Base-by-base conservation (phyloP, 2,329 filamentous ascomycete species). In the Xylaria sp. region DNA sequence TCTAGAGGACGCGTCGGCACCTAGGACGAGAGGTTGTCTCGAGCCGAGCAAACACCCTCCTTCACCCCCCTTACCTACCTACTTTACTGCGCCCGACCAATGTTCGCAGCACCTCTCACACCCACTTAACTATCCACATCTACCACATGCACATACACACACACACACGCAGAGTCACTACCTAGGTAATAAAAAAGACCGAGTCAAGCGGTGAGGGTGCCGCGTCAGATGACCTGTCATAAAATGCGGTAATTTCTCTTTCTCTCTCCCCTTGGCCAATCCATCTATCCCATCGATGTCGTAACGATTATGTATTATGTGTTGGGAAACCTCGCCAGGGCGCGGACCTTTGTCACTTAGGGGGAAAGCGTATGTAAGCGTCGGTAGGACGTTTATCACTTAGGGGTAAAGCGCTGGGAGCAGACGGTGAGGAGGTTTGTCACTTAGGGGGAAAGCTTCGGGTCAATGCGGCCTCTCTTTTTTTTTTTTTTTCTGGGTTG, bases 361-460 rank as follows among this genome's bases (percentile, higher is more conserved):
- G 63, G 62, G 63, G 63, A 65, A 65, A 65, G 63, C 55, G 55
- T 39, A 28, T 59, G 18, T 18, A 54, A 46, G 41, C 41, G 41
- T 18, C 15, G 41, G n/a, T n/a, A 46, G 52, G 52, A 20, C 10
- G 18, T 55, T 18, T 55, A 15, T 55, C 52, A 55, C 61, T 64
- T 64, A 64, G 63, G 63, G 62, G 63, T 55, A 65, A 65, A 65
- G 63, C 55, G 55, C 31, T 59, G 18, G 7, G 34, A 46, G 41
- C 41, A 18, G 41, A 2, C 2, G 13, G 41, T 46, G 4, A 46
- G 52, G 52, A 20, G 15, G 18, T 55, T 18, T 55, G 9, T 55
- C 52, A 55, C 52, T 56, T 54, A 41, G 63, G 69, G 70, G 70
- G 60, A 72, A 72, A 71, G 71, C 69, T 57, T 72, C 71, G 71